A percentile compares a stretch with the other conserved stretches of the same genome.
Evolutionary conservation across 345 rosid genomes (phyloP).

Genomic region (Gossypium longicalyx): DNA sequence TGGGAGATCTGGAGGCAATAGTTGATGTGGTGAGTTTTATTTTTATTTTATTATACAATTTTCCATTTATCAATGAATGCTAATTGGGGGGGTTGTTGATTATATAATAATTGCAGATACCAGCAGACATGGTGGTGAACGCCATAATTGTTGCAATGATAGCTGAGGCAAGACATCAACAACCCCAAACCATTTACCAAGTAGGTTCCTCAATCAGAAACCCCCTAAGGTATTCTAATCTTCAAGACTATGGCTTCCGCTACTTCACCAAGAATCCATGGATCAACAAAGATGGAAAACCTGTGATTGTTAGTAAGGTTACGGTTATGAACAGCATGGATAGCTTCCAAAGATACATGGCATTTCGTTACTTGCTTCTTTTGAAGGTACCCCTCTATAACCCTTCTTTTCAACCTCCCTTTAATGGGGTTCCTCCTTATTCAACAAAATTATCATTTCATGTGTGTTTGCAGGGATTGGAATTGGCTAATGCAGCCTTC

Average conservation of each 20-base stretch:
- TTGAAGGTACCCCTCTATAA: conserved; percentile 45
- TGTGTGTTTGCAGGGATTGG: conserved; percentile 32
- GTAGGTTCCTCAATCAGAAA: conserved; percentile 68
- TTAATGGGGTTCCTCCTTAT: background rate
- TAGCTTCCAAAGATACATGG: conserved; percentile 73
- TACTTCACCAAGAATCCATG: conserved; percentile 73
- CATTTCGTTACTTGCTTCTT: conserved; percentile 50
- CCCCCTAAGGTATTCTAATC: conserved; percentile 32
- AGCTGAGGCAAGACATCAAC: conserved; percentile 31
- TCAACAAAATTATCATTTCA: background rate
- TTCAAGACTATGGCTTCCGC: conserved; percentile 36
- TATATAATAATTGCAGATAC: conserved; percentile 38
- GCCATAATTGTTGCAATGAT: conserved; percentile 52
- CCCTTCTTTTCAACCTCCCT: background rate
- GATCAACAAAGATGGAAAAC: conserved; percentile 75
- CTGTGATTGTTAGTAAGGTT: conserved; percentile 44
- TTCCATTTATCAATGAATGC: background rate
- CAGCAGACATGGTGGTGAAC: conserved; percentile 90
- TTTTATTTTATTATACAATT: background rate
- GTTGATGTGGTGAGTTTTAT: conserved; percentile 56
- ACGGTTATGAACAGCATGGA: conserved; percentile 48
- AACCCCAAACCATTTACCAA: conserved; percentile 47
- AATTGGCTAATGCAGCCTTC: conserved; percentile 43
- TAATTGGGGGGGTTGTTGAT: background rate
- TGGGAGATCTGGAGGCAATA: conserved; percentile 49